phyloP scores from a whole-genome alignment of 2,329 filamentous ascomycete genomes.

The Colletotrichum ledebouriae region DNA sequence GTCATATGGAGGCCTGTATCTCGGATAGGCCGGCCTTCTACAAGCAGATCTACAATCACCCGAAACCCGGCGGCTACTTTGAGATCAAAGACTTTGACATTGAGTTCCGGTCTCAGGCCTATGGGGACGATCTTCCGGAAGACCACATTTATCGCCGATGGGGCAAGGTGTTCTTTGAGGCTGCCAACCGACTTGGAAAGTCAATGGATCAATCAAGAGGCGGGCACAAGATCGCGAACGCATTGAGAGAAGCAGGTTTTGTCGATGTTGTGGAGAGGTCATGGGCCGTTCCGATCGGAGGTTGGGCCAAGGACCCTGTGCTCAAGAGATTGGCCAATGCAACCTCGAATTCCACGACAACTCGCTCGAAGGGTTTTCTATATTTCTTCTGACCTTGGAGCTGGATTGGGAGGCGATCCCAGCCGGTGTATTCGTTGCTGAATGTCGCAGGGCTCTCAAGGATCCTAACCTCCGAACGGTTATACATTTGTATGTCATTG shows the following conservation, averaged over 20 bases:
- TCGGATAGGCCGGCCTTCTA: conserved; percentile 65
- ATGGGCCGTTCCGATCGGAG: conserved; percentile 45
- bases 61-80: conserved; percentile 61
- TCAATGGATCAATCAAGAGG: conserved; percentile 37
- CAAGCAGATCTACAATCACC: conserved; percentile 60
- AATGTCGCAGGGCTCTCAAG: conserved; percentile 42
- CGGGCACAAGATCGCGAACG: conserved; percentile 44
- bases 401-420: conserved; percentile 48
- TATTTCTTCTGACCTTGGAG: conserved; percentile 48
- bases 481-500: conserved; percentile 23
- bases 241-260: conserved; percentile 39
- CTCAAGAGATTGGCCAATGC: conserved; percentile 46
- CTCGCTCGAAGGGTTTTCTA: conserved; percentile 49
- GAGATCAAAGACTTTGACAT: conserved; percentile 51
- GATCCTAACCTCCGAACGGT: conserved; percentile 24
- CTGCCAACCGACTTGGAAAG: conserved; percentile 47
- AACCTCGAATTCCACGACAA: conserved; percentile 45
- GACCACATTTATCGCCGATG: conserved; percentile 50
- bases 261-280: conserved; percentile 37
- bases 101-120: conserved; percentile 30
- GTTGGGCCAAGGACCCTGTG: conserved; percentile 44
- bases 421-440: conserved; percentile 44
- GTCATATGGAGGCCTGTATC: conserved; percentile 65
- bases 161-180: conserved; percentile 47
- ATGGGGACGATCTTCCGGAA: conserved; percentile 44